A percentile compares a stretch with the other conserved stretches of the same genome.
phyloP scores from a whole-genome alignment of 164 flowering plant species.

The Paratinospora sagittata region DNA sequence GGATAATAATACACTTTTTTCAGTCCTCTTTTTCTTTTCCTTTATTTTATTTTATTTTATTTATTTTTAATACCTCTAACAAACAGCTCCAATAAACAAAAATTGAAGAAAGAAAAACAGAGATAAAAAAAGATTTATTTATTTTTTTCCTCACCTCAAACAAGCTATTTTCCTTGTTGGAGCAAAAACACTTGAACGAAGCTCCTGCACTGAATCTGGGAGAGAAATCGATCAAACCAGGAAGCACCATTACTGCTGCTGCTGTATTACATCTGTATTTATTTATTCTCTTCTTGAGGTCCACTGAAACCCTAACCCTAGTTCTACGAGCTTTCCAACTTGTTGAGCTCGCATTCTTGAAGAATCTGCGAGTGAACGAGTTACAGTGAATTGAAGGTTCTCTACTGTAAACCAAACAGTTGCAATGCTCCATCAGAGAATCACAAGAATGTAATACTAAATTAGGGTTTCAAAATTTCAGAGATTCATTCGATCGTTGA shows the following conservation, averaged over 20 bases:
- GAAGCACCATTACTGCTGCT: neutral
- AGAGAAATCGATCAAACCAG: neutral
- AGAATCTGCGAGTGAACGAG: neutral
- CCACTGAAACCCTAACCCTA: no score
- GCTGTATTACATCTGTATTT: neutral
- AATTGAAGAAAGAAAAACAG: neutral
- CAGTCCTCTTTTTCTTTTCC: no score
- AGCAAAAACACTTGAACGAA: neutral
- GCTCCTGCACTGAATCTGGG: neutral
- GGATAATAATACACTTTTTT: no score
- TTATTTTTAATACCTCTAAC: neutral
- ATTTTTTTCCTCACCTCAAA: neutral
- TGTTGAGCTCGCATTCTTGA: no score
- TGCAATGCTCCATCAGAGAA: neutral
- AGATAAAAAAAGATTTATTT: neutral
- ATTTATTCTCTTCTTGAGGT: neutral
- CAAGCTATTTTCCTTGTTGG: neutral
- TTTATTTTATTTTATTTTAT: no score
- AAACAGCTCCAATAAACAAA: neutral
- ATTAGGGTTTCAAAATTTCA: neutral
- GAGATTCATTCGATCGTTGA: neutral
- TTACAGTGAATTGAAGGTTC: neutral
- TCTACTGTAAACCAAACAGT: neutral
- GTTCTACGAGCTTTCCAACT: neutral
- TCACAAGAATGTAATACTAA: neutral